A percentile compares a stretch with the other conserved stretches of the same genome.
phyloP scores from a whole-genome alignment of 352 stramenopile species.

The Stramenopiles sp. region DNA sequence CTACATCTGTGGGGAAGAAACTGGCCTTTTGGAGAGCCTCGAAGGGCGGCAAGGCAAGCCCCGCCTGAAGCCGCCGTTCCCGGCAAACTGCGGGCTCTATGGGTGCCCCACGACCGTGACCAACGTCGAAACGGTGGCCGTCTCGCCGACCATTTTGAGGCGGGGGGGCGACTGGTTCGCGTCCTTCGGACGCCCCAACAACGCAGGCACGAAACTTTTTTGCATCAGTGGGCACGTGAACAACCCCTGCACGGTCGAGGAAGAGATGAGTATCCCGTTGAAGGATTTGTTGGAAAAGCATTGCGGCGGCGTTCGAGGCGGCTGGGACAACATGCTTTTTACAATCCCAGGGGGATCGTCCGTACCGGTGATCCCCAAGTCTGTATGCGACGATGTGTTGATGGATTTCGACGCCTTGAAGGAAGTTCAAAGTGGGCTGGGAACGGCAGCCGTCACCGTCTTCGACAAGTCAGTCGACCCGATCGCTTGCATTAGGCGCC shows the following conservation, averaged over 20 bases:
- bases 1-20: conserved; percentile 99
- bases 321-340: conserved; percentile 95
- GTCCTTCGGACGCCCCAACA: conserved; percentile 90
- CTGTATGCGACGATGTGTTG: conserved; percentile 79
- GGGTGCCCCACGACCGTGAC: conserved; percentile 97
- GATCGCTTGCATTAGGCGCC: conserved; percentile 88
- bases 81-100: conserved; percentile 94
- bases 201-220: conserved; percentile 96
- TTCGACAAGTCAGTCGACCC: conserved; percentile 99
- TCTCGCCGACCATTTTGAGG: conserved; percentile 91
- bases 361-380: conserved; percentile 29
- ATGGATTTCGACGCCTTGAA: conserved; percentile 99
- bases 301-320: conserved; percentile 89
- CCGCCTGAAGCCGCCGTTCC: conserved; percentile 95
- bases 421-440: conserved; percentile 72
- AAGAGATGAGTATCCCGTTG: conserved; percentile 94
- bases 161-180: conserved; percentile 87
- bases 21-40: conserved; percentile 87
- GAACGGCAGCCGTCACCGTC: conserved; percentile 94
- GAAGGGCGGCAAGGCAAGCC: conserved; percentile 93
- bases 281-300: conserved; percentile 95
- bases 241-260: conserved; percentile 93
- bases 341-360: conserved; percentile 77
- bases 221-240: conserved; percentile 98
- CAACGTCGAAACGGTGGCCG: conserved; percentile 96